A percentile compares a stretch with the other conserved stretches of the same genome.
phyloP scores from a whole-genome alignment of 345 rosid species.

The Barbarea vulgaris region DNA sequence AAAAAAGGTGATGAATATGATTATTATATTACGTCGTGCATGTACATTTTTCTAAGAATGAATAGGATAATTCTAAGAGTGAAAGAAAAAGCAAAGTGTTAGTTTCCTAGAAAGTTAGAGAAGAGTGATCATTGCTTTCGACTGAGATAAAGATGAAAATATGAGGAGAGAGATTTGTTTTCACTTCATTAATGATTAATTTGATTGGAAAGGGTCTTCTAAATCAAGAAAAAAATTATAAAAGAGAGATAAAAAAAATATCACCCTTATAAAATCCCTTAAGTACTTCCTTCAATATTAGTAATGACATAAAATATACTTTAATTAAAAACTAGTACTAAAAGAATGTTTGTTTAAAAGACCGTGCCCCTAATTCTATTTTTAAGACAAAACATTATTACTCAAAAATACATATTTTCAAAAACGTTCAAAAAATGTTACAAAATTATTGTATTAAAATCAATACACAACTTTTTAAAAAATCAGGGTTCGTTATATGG shows the following conservation, averaged over 20 bases:
- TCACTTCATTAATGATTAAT: slow-evolving; percentile 22
- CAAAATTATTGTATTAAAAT: not conserved
- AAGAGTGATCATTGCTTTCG: slow-evolving; percentile 41
- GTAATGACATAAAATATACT: not conserved
- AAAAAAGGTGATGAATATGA: slow-evolving; percentile 1
- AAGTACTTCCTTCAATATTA: not conserved
- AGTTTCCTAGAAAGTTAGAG: slow-evolving; percentile 45
- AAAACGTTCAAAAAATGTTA: not conserved
- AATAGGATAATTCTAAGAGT: slow-evolving; percentile 23
- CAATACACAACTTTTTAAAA: not conserved
- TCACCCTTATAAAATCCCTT: not conserved
- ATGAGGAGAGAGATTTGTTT: slow-evolving; percentile 33
- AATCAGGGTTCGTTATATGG: slow-evolving; percentile 31
- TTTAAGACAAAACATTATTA: too few species aligned
- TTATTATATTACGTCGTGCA: slow-evolving; percentile 10
- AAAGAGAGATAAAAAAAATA: not conserved
- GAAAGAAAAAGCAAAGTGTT: slow-evolving; percentile 40
- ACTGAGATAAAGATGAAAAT: slow-evolving; percentile 30
- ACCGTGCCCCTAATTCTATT: too few species aligned
- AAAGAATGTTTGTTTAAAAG: not conserved
- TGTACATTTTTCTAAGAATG: slow-evolving; percentile 29
- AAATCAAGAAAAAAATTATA: not conserved
- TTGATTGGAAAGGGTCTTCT: slow-evolving; percentile 20
- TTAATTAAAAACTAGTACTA: not conserved
- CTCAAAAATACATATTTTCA: too few species aligned